Conservation (phyloP, 495 filamentous ascomycete genomes). For the Aspergillus bridgeri region DNA sequence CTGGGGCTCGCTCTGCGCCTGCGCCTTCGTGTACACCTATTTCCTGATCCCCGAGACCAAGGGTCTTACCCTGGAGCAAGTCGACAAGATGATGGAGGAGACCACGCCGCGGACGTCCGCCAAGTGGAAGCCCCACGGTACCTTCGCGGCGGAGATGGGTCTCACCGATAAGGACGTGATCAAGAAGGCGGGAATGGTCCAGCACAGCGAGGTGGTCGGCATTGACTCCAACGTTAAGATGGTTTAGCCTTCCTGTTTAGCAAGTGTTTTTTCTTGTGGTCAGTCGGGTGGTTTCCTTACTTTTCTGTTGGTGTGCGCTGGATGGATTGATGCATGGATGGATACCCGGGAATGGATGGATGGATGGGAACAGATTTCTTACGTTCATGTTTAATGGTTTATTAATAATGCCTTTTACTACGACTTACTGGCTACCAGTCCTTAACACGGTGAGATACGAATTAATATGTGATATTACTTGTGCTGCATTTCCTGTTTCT, state of each 20-base stretch:
- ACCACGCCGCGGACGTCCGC: conserved; percentile 70
- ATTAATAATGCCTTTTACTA: background rate
- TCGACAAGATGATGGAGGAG: conserved; percentile 90
- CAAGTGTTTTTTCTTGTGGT: background rate
- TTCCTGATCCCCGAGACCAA: conserved; percentile 84
- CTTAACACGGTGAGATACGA: too few relatives aligned
- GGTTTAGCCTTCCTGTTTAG: background rate
- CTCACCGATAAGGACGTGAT: conserved; percentile 37
- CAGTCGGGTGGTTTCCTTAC: background rate
- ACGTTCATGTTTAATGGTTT: background rate
- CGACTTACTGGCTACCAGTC: too few relatives aligned
- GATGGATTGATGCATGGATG: background rate
- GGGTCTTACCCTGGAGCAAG: conserved; percentile 82
- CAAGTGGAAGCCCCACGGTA: conserved; percentile 70
- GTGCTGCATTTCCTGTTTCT: too few relatives aligned
- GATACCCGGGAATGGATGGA: background rate
- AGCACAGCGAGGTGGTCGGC: conserved; percentile 27
- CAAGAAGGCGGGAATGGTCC: conserved; percentile 30
- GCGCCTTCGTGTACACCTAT: conserved; percentile 69
- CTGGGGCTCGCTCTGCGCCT: conserved; percentile 69
- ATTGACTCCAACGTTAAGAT: background rate
- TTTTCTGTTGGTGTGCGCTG: too few relatives aligned
- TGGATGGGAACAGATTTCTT: background rate
- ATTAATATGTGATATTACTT: too few relatives aligned
- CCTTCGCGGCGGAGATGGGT: conserved; percentile 66